Evolutionary conservation across 768 basidiomycete genomes (phyloP).

Genomic region (Gyrodon lividus): DNA sequence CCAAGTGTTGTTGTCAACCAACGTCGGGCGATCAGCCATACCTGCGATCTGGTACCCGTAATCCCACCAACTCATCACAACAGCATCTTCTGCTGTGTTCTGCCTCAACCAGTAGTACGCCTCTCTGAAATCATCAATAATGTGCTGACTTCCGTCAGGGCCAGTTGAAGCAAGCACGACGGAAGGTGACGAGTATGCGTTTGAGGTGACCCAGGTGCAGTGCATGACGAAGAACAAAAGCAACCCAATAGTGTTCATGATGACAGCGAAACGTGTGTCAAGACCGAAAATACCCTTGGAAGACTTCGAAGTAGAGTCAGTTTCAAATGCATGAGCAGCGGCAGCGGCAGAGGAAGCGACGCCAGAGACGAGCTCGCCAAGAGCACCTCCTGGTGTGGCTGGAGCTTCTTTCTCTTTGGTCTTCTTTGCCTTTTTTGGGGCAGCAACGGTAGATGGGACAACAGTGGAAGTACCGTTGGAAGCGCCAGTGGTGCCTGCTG

Average conservation of each 20-base stretch:
- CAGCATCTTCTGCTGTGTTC: slow-evolving; percentile 89
- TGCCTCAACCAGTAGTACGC: slow-evolving; percentile 98
- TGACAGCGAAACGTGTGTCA: slow-evolving; percentile 75
- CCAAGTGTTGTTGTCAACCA: slow-evolving; percentile 99
- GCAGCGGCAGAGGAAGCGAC: slow-evolving; percentile 31
- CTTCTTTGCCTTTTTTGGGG: slow-evolving; percentile 51
- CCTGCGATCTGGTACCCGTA: slow-evolving; percentile 99
- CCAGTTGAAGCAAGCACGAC: slow-evolving; percentile 84
- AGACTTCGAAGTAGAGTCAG: slow-evolving; percentile 8
- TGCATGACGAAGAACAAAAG: slow-evolving; percentile 91
- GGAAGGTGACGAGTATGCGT: slow-evolving; percentile 95
- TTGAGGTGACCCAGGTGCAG: slow-evolving; percentile 95
- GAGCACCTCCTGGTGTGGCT: slow-evolving; percentile 32
- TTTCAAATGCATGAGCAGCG: slow-evolving; percentile 18
- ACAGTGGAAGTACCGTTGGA: slow-evolving; percentile 24
- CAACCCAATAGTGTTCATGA: slow-evolving; percentile 74
- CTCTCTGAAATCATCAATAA: slow-evolving; percentile 99
- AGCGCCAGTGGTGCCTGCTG: not conserved
- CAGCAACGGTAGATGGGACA: slow-evolving; percentile 30
- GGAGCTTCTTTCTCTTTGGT: slow-evolving; percentile 54
- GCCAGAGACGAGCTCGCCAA: slow-evolving; percentile 45
- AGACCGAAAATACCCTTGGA: slow-evolving; percentile 75
- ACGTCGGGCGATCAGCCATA: slow-evolving; percentile 93
- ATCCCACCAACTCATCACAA: slow-evolving; percentile 99
- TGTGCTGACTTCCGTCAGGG: slow-evolving; percentile 84